A percentile compares a stretch with the other conserved stretches of the same genome.
Conservation (phyloP, 306 rosid genomes). For the Prunus campanulata region DNA sequence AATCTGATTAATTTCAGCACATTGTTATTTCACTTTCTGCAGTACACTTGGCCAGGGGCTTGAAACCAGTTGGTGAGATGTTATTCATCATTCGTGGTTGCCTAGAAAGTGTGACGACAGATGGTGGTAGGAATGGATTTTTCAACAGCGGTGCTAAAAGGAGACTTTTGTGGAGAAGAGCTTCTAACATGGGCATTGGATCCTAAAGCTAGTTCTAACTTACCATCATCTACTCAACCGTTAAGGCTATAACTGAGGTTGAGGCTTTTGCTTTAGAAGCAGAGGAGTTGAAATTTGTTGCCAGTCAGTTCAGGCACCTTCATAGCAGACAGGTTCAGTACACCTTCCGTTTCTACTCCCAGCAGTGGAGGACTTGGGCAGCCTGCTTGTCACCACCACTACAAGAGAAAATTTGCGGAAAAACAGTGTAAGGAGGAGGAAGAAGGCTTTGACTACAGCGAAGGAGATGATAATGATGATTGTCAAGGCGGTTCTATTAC, state of each 20-base stretch:
- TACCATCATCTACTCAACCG: constrained; percentile 83
- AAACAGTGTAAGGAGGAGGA: constrained; percentile 45
- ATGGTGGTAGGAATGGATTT: constrained; percentile 93
- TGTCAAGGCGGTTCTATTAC: neutral
- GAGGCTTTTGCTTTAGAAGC: constrained; percentile 94
- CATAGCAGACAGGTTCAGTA: constrained; percentile 88
- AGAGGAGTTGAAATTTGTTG: constrained; percentile 82
- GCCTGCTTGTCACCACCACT: constrained; percentile 62
- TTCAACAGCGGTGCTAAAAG: constrained; percentile 77
- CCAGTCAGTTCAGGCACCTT: constrained; percentile 78
- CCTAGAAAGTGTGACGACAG: constrained; percentile 83
- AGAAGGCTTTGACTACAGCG: constrained; percentile 16
- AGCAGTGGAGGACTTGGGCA: constrained; percentile 93
- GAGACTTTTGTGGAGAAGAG: constrained; percentile 91
- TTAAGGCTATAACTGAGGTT: constrained; percentile 74
- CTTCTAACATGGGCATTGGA: constrained; percentile 88
- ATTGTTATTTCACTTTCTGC: constrained; percentile 33
- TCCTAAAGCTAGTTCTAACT: constrained; percentile 67
- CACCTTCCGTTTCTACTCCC: constrained; percentile 32
- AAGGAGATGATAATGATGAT: constrained; percentile 17
- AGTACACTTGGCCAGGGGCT: constrained; percentile 97
- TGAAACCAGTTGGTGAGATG: constrained; percentile 72
- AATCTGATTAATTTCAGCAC: neutral
- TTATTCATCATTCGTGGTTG: constrained; percentile 40
- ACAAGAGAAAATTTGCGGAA: constrained; percentile 47